A percentile compares a stretch with the other conserved stretches of the same genome.
Conservation (phyloP, 352 stramenopile genomes). For the Poterioochromonas sp. region DNA sequence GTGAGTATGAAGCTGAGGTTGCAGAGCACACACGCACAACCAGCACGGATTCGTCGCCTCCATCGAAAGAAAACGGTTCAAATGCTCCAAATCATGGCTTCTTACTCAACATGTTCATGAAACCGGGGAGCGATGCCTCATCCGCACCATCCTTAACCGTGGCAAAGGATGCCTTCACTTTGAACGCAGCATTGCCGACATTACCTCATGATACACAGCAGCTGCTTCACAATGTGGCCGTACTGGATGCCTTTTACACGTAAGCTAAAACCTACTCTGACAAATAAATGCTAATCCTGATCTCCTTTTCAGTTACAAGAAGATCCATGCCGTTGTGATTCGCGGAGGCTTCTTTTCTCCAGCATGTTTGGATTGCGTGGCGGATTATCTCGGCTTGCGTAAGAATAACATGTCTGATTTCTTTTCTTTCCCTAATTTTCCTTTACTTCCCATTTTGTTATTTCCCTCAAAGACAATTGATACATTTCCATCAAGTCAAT, state of each 20-base stretch:
- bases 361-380: background rate
- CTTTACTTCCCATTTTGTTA: no score
- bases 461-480: no score
- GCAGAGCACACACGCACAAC: background rate
- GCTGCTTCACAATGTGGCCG: background rate
- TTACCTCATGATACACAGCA: background rate
- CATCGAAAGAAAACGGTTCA: background rate
- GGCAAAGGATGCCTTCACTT: background rate
- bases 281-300: no score
- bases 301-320: no score
- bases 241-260: conserved; percentile 1
- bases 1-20: background rate
- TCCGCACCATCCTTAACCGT: background rate
- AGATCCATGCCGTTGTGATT: background rate
- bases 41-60: background rate
- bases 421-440: no score
- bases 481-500: no score
- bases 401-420: conserved; percentile 9
- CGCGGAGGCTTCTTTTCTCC: background rate
- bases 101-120: background rate
- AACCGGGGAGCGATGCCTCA: background rate
- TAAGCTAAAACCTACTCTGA: no score
- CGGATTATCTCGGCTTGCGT: background rate
- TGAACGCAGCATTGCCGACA: background rate
- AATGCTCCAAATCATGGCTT: background rate